These are phyloP conservation scores for Ampelocalamus luodianensis DNA, from an alignment of 176 grass and related monocot species.

Conservation along the genomic window DNA sequence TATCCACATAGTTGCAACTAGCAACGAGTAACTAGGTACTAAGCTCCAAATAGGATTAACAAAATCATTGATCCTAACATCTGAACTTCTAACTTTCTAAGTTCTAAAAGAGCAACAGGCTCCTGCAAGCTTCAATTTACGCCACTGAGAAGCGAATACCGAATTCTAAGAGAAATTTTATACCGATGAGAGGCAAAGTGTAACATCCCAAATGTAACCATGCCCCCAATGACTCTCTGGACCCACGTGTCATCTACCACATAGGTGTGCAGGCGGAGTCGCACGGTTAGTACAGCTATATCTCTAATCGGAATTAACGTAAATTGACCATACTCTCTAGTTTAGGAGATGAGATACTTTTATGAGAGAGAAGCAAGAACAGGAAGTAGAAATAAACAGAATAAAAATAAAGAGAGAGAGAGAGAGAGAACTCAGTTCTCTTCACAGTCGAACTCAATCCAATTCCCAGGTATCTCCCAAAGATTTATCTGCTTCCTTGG, in stretches of 20 bases:
- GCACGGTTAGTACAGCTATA: too few relatives aligned
- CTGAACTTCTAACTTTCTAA: not conserved
- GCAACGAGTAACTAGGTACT: not conserved
- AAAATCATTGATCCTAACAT: not conserved
- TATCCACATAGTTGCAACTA: not conserved
- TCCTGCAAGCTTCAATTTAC: constrained; percentile 9
- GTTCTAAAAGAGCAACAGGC: not conserved
- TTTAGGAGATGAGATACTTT: not conserved
- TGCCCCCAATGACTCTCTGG: too few relatives aligned
- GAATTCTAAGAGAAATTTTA: not conserved
- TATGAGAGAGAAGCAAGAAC: constrained; percentile 35
- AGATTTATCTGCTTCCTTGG: constrained; percentile 20
- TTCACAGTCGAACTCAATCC: constrained; percentile 15
- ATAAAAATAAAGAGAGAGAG: not conserved
- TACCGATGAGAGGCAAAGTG: not conserved
- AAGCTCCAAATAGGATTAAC: not conserved
- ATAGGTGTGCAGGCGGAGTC: too few relatives aligned
- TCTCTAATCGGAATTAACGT: constrained; percentile 45
- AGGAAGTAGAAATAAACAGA: not conserved
- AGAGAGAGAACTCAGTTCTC: constrained; percentile 41
- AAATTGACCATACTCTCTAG: constrained; percentile 36
- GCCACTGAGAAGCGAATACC: not conserved
- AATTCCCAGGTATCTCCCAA: not conserved
- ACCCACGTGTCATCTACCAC: too few relatives aligned
- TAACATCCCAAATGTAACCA: too few relatives aligned